Evolutionary conservation across 2,329 filamentous ascomycete genomes (phyloP).

Genomic region (Acrocalymma vagum): DNA sequence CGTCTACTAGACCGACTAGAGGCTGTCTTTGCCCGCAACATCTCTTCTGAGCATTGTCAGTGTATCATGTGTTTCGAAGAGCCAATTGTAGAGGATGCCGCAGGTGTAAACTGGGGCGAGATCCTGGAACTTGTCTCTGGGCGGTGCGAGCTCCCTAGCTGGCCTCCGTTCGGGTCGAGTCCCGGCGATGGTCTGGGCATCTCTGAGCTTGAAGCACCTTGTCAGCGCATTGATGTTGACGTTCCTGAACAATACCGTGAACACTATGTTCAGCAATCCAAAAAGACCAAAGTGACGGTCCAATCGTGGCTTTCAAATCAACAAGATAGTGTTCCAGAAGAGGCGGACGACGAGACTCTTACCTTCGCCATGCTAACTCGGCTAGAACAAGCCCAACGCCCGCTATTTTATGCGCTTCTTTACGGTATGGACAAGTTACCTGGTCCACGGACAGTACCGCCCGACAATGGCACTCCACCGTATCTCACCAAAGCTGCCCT

Average conservation of each 20-base stretch:
- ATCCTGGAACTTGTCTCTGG: constrained; percentile 93
- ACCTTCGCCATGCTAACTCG: constrained; percentile 94
- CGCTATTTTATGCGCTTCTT: constrained; percentile 83
- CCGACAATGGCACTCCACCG: constrained; percentile 68
- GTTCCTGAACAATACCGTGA: constrained; percentile 93
- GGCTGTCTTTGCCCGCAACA: constrained; percentile 91
- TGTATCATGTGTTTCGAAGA: constrained; percentile 81
- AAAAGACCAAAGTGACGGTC: constrained; percentile 90
- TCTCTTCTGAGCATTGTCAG: constrained; percentile 83
- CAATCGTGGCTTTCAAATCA: constrained; percentile 89
- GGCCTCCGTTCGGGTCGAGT: constrained; percentile 79
- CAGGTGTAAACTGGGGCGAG: constrained; percentile 91
- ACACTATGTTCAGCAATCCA: constrained; percentile 89
- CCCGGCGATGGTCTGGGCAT: constrained; percentile 67
- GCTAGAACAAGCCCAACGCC: constrained; percentile 76
- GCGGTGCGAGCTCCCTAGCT: constrained; percentile 81
- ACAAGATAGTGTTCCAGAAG: constrained; percentile 79
- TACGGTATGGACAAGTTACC: constrained; percentile 63
- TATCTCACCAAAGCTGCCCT: constrained; percentile 78
- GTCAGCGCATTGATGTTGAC: constrained; percentile 87
- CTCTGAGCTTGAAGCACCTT: constrained; percentile 63
- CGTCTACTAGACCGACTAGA: constrained; percentile 89
- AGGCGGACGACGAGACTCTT: constrained; percentile 92
- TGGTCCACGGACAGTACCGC: constrained; percentile 72
- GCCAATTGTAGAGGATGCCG: constrained; percentile 52